Evolutionary conservation across 2,329 filamentous ascomycete genomes (phyloP).

Genomic region (Aspergillus viridinutans): DNA sequence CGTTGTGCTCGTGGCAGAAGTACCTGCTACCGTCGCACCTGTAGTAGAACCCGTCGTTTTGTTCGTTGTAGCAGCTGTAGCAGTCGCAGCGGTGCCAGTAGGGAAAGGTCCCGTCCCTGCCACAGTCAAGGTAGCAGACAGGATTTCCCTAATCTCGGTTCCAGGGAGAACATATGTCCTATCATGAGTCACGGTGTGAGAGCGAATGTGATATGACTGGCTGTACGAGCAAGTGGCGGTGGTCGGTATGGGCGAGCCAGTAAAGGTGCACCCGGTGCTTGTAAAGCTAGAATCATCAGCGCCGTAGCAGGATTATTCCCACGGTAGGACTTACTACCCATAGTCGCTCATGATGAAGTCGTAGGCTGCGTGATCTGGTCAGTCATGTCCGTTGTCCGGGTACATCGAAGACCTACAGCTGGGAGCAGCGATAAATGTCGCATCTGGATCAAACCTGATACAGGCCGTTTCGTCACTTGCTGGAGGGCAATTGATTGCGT

Average conservation of each 20-base stretch:
- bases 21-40: background rate
- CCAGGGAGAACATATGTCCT: background rate
- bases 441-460: background rate
- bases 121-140: background rate
- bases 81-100: background rate
- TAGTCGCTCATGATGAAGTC: too few species aligned
- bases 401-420: background rate
- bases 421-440: background rate
- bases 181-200: background rate
- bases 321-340: too few species aligned
- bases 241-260: background rate
- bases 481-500: background rate
- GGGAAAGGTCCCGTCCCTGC: background rate
- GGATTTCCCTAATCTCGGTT: background rate
- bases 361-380: too few species aligned
- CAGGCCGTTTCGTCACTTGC: background rate
- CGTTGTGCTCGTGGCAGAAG: background rate
- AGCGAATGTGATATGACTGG: background rate
- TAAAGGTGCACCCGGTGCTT: background rate
- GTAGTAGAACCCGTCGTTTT: background rate
- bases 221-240: background rate
- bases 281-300: background rate
- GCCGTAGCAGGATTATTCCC: too few species aligned
- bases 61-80: background rate
- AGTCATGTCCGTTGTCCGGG: too few species aligned